A percentile compares a stretch with the other conserved stretches of the same genome.
Conservation (phyloP, 192 early-diverging fungal species). For the Oehlia diaphana region DNA sequence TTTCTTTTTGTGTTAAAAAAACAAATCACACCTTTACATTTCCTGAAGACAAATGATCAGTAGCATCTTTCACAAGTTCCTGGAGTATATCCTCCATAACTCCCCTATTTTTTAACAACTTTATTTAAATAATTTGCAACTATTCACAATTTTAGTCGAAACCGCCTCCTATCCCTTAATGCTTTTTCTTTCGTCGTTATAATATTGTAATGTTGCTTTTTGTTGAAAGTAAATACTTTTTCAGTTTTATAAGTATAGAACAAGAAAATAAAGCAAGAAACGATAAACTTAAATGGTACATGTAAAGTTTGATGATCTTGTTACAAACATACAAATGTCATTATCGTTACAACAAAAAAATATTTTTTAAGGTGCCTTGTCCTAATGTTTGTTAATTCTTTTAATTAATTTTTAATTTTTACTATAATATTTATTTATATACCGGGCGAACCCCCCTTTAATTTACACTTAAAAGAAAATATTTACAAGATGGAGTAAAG, state of each 20-base stretch:
- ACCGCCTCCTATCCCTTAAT: neutral
- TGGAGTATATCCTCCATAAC: slow-evolving; percentile 44
- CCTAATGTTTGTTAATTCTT: neutral
- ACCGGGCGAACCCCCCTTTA: neutral
- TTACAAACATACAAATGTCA: slow-evolving; percentile 3
- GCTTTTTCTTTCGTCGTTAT: neutral
- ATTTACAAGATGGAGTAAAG: neutral
- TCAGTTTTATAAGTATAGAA: neutral
- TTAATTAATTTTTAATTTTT: neutral
- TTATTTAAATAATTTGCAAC: neutral
- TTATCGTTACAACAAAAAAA: slow-evolving; percentile 6
- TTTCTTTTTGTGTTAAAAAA: neutral
- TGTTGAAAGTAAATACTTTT: slow-evolving; percentile 3
- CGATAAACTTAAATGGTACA: slow-evolving; percentile 9
- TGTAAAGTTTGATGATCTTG: slow-evolving; percentile 8
- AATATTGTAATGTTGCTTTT: slow-evolving; percentile 9
- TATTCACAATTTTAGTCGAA: neutral
- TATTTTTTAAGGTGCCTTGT: neutral
- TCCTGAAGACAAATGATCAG: slow-evolving; percentile 41
- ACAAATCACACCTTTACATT: slow-evolving; percentile 48
- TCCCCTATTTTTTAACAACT: slow-evolving; percentile 2
- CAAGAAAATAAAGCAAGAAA: neutral
- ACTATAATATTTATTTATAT: neutral
- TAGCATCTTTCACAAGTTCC: slow-evolving; percentile 38
- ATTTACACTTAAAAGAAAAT: neutral